Conservation (phyloP, 2,329 filamentous ascomycete species). For the Ascochyta pisi region DNA sequence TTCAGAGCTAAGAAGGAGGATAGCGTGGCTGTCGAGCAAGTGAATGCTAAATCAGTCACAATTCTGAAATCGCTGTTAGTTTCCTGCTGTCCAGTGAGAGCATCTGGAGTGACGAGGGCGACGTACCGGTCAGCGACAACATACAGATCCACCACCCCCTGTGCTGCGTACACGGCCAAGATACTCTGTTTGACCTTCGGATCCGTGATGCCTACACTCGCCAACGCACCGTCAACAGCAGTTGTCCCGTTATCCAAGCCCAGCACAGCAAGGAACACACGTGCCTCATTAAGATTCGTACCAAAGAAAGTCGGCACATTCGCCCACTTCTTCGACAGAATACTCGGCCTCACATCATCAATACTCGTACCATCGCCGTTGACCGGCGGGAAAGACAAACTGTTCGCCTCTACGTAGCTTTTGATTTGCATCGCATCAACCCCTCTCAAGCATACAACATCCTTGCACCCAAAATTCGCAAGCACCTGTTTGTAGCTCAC, state of each 20-base stretch:
- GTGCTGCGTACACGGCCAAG: conserved; percentile 4
- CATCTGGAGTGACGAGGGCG: neutral
- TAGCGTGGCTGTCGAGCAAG: conserved; percentile 13
- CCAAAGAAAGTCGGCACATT: conserved; percentile 21
- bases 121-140: conserved; percentile 4
- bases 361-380: conserved; percentile 17
- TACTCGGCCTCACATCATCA: conserved; percentile 18
- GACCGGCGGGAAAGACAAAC: conserved; percentile 19
- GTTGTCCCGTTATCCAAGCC: conserved; percentile 14
- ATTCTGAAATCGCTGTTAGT: conserved; percentile 5
- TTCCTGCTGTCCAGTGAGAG: neutral
- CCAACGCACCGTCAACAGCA: conserved; percentile 6
- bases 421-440: conserved; percentile 11
- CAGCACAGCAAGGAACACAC: conserved; percentile 12
- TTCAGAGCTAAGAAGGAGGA: conserved; percentile 13
- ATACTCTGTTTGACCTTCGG: conserved; percentile 1
- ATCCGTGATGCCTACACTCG: conserved; percentile 12
- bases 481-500: conserved; percentile 18
- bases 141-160: conserved; percentile 9
- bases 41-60: conserved; percentile 16
- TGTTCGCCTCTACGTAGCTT: conserved; percentile 17
- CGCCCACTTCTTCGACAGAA: conserved; percentile 11
- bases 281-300: conserved; percentile 17
- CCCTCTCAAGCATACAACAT: conserved; percentile 14
- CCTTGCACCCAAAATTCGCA: conserved; percentile 15